These are phyloP conservation scores for Myxozyma neglecta DNA, from an alignment of 805 yeast species.

Conservation along the genomic window DNA sequence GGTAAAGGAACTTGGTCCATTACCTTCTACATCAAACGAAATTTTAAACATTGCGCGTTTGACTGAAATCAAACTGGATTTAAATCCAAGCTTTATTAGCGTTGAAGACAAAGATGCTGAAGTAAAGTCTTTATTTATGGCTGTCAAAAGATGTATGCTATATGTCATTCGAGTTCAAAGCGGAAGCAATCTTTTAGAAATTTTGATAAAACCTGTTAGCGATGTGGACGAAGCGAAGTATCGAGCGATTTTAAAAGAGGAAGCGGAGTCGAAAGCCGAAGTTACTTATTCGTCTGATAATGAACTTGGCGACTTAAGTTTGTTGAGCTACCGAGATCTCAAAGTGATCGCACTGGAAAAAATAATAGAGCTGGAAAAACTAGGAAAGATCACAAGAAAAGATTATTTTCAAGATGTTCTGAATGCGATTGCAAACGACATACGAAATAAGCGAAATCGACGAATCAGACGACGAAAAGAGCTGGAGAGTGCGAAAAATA, in stretches of 20 bases:
- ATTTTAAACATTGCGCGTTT: constrained; percentile 53
- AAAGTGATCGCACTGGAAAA: constrained; percentile 74
- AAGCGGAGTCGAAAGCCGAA: constrained; percentile 38
- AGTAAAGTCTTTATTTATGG: constrained; percentile 60
- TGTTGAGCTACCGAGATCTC: constrained; percentile 62
- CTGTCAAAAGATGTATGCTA: constrained; percentile 77
- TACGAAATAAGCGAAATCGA: constrained; percentile 56
- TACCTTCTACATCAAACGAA: constrained; percentile 49
- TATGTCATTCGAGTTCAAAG: constrained; percentile 82
- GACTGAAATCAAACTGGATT: constrained; percentile 54
- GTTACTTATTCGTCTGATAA: constrained; percentile 33
- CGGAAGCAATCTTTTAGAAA: constrained; percentile 63
- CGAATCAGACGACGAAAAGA: constrained; percentile 51
- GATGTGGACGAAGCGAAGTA: constrained; percentile 70
- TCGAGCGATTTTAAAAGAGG: constrained; percentile 53
- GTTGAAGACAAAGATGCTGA: constrained; percentile 54
- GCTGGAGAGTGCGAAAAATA: constrained; percentile 47
- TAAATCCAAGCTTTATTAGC: constrained; percentile 57
- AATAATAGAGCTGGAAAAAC: constrained; percentile 69
- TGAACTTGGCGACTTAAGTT: constrained; percentile 16
- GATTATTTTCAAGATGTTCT: constrained; percentile 76
- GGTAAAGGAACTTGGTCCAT: constrained; percentile 46
- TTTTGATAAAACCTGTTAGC: constrained; percentile 64
- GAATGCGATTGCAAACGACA: constrained; percentile 82
- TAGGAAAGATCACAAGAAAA: constrained; percentile 62